Base-by-base conservation (phyloP, 2,329 filamentous ascomycete species). In the Ophiostoma piceae region DNA sequence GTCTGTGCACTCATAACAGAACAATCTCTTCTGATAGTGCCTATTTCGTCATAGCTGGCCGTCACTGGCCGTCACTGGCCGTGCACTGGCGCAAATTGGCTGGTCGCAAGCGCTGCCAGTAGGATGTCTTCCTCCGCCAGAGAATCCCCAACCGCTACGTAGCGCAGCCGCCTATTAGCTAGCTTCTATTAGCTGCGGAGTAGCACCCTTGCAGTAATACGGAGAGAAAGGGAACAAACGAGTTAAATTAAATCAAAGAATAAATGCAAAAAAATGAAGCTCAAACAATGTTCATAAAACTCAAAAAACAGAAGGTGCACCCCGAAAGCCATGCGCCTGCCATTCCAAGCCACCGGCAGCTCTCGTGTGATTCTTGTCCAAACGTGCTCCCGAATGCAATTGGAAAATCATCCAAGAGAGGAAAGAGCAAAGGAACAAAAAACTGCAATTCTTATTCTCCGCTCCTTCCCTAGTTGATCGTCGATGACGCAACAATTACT, bases 401-500 rank as follows among this genome's bases (percentile, higher is more conserved):
- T 29, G 26, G 2, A 2, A 29, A 29, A 29, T 29, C 2, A 29
- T 29, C 26, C 26, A 29, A 35, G 35, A 35, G 35, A 35, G 35
- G 35, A 35, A 35, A 35, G 35, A 35, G 35, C 35, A 35, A 35
- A 35, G 35, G 35, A 35, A 35, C 35, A 2, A 35, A 6, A 35
- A 6, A 35, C 35, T 35, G 16, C 41, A 47, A n/a, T 8, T 11
- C 47, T 22, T 26, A 26, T 57, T 57, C 22, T 57, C 51, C 19
- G 51, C 22, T 57, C 51, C 51, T 57, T 57, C 51, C n/a, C 51
- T n/a, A 57, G 26, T 57, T 14, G 22, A 57, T 26, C 11, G 9
- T 57, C 51, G 51, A 57, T 57, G 51, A 57, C 51, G 51, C 51
- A 57, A 57, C n/a, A 26, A 14, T 41, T 66, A 32, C 29, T 66